phyloP scores from a whole-genome alignment of 352 stramenopile species.

The Phytophthora aleatoria region DNA sequence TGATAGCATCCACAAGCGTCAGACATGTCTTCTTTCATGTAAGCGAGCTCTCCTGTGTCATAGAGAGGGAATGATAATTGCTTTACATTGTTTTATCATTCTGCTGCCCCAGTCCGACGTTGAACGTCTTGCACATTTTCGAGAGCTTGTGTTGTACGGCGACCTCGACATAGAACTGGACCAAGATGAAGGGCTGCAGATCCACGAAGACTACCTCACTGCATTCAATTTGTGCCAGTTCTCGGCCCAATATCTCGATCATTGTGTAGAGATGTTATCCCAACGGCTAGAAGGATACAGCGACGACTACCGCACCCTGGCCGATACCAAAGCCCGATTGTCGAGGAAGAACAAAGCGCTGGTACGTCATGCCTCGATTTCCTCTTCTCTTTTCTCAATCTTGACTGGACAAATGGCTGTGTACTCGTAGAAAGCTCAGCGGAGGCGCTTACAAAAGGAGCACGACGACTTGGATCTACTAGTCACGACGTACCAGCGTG shows the following conservation, averaged over 20 bases:
- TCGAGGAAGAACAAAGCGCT: conserved; percentile 33
- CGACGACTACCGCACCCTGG: conserved; percentile 32
- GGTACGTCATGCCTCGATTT: conserved; percentile 15
- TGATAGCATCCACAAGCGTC: conserved; percentile 57
- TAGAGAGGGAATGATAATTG: background rate
- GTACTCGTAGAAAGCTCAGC: conserved; percentile 43
- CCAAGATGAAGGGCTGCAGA: conserved; percentile 51
- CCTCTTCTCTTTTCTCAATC: background rate
- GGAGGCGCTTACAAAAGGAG: conserved; percentile 55
- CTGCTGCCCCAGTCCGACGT: conserved; percentile 44
- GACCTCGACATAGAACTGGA: conserved; percentile 59
- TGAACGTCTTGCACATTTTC: conserved; percentile 57
- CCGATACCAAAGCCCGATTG: conserved; percentile 22
- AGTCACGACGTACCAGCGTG: conserved; percentile 53
- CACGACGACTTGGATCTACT: conserved; percentile 57
- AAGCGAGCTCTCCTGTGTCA: conserved; percentile 1
- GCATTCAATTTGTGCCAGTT: conserved; percentile 66
- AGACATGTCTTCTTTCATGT: conserved; percentile 72
- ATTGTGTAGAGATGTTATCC: conserved; percentile 55
- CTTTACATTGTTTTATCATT: background rate
- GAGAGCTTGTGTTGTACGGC: conserved; percentile 54
- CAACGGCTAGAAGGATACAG: conserved; percentile 48
- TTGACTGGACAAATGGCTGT: background rate
- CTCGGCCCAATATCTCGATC: conserved; percentile 71
- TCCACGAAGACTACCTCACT: conserved; percentile 50